Conservation (phyloP, 768 basidiomycete species). For the Lactifluus echinatus region DNA sequence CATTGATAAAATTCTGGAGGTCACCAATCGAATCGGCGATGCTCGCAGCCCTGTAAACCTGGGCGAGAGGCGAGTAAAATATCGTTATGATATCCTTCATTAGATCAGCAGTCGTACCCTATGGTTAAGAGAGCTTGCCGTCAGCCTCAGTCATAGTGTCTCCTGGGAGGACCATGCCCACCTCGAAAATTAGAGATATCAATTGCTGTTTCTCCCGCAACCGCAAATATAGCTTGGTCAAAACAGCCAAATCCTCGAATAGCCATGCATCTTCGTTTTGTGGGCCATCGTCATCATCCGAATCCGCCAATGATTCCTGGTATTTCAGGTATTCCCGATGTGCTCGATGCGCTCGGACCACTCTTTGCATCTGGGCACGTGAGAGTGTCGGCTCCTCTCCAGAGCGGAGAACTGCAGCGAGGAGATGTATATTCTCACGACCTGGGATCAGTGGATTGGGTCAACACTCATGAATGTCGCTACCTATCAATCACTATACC, state of each 20-base stretch:
- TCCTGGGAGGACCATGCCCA: constrained; percentile 26
- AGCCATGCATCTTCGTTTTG: constrained; percentile 95
- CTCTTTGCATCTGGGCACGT: constrained; percentile 70
- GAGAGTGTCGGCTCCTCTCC: constrained; percentile 67
- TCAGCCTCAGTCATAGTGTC: background rate
- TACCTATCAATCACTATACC: constrained; percentile 36
- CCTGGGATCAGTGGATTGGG: constrained; percentile 31
- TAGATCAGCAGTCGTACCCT: constrained; percentile 93
- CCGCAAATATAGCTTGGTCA: constrained; percentile 69
- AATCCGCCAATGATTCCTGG: constrained; percentile 57
- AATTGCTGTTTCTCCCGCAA: constrained; percentile 86
- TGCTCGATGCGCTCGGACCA: constrained; percentile 68
- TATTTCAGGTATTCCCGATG: constrained; percentile 66
- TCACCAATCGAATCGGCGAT: constrained; percentile 91
- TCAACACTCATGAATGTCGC: background rate
- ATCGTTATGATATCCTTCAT: constrained; percentile 98
- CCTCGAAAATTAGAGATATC: constrained; percentile 93
- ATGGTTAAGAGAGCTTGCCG: background rate
- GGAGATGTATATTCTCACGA: constrained; percentile 60
- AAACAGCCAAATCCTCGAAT: constrained; percentile 80
- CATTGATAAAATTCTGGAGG: constrained; percentile 88
- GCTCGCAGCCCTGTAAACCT: constrained; percentile 95
- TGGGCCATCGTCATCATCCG: constrained; percentile 91
- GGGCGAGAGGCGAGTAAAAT: constrained; percentile 92
- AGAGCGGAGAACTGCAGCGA: constrained; percentile 74